Evolutionary conservation across 345 rosid genomes (phyloP).

Genomic region (Brassica juncea): DNA sequence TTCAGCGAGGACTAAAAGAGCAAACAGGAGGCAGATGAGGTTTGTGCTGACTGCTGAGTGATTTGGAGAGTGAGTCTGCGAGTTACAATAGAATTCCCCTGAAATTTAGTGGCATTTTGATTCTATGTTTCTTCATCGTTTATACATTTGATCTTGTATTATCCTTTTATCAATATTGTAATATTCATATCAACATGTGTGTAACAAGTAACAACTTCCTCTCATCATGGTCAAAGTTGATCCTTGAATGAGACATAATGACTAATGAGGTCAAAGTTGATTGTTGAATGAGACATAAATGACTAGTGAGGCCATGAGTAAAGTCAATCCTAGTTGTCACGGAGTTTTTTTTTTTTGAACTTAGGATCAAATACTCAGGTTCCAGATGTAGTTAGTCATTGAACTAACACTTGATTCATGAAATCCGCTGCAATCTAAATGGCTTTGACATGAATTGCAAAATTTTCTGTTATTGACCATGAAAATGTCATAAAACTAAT

Average conservation of each 20-base stretch:
- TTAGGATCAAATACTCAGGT: background rate
- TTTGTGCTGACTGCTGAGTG: conserved; percentile 59
- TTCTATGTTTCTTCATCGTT: background rate
- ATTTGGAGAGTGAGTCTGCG: conserved; percentile 56
- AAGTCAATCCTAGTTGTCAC: background rate
- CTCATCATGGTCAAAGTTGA: background rate
- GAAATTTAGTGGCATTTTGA: conserved; percentile 16
- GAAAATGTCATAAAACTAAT: background rate
- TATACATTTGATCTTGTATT: background rate
- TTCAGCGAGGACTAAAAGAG: conserved; percentile 63
- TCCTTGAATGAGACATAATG: background rate
- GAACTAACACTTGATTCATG: background rate
- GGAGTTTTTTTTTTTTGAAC: background rate
- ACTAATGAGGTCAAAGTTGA: background rate
- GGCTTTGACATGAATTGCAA: background rate
- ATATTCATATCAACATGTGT: conserved; percentile 6
- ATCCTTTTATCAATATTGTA: background rate
- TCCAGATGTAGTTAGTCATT: background rate
- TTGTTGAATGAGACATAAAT: background rate
- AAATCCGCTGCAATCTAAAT: background rate
- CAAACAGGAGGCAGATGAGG: conserved; percentile 44
- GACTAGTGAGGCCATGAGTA: background rate
- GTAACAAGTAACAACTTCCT: background rate
- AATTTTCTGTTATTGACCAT: background rate
- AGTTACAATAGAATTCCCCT: conserved; percentile 56